Evolutionary conservation across 176 grass and related monocot species (phyloP), one percentile per base, ranked within the genome.

Genomic region (Metroxylon sagu): DNA sequence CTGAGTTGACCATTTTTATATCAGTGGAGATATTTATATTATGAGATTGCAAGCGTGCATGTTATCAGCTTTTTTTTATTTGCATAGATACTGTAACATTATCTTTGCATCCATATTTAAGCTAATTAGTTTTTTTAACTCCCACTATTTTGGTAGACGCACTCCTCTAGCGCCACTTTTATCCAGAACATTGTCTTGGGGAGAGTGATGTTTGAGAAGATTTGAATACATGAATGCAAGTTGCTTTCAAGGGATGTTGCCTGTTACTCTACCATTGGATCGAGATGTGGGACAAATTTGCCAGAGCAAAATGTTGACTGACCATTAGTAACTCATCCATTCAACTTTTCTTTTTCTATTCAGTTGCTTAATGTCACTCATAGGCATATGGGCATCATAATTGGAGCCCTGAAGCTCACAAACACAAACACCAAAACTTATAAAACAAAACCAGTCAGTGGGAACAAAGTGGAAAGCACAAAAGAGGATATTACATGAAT

Each of bases 161-260:
- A 54, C 51, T 66, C 74, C 56, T 65, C 19, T 66, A 26, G 35
- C 6, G 74, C 65, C 58, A 48, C 71, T 79, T 79, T 5, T 50
- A 79, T 35, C 64, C 18, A 52, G n/a, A 68, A 70, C 49, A 26
- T 21, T 28, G 8, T 50, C 23, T 66, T 29, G 35, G 39, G 39
- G 50, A 52, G 65, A 75, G 35, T 78, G 73, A 51, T 54, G 29
- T 14, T 64, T 80, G 62, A 16, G 23, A 43, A 39, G 15, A 2
- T 12, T 7, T 19, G 14, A 4, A 57, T 18, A 26, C 52, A 0
- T 16, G 69, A 74, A 31, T 27, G 52, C 26, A 77, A 78, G 72
- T 54, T 72, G 49, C 19, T 81, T 70, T 73, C 80, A 79, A 78
- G 67, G 84, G 82, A 64, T 66, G 83, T 76, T 75, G 29, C 63